These are phyloP conservation scores for Emericellopsis atlantica DNA, from an alignment of 2,329 filamentous ascomycete species.

Conservation along the genomic window DNA sequence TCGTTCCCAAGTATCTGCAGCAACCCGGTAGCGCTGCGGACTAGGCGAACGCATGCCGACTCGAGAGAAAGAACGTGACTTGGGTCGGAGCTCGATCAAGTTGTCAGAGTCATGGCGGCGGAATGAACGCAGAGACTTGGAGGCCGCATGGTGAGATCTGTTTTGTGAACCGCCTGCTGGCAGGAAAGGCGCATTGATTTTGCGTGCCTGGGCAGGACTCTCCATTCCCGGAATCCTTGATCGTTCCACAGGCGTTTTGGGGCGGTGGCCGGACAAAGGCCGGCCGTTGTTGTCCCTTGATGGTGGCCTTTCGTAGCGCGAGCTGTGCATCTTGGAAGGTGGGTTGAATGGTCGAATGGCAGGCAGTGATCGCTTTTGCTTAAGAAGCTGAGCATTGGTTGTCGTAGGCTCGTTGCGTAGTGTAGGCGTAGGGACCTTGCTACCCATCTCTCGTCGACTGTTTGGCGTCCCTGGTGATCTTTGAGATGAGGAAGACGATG, in stretches of 20 bases:
- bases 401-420: constrained; percentile 50
- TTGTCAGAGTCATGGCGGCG: constrained; percentile 76
- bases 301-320: constrained; percentile 43
- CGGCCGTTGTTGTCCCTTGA: constrained; percentile 43
- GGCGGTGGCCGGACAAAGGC: constrained; percentile 40
- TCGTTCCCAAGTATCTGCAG: constrained; percentile 47
- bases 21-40: constrained; percentile 31
- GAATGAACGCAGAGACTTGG: constrained; percentile 59
- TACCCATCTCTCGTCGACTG: constrained; percentile 44
- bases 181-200: constrained; percentile 60
- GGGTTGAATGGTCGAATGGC: constrained; percentile 40
- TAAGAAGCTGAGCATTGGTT: constrained; percentile 51
- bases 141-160: constrained; percentile 66
- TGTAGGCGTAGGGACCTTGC: constrained; percentile 39
- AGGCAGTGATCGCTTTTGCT: constrained; percentile 53
- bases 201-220: constrained; percentile 28
- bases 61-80: constrained; percentile 44
- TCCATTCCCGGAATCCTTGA: constrained; percentile 32
- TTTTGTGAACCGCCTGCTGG: constrained; percentile 62
- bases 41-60: constrained; percentile 48
- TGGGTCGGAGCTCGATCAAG: constrained; percentile 42
- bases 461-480: constrained; percentile 46
- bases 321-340: constrained; percentile 32
- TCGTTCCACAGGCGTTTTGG: constrained; percentile 61
- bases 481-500: constrained; percentile 35